These are phyloP conservation scores for Salix viminalis DNA, from an alignment of 345 rosid genomes.

Conservation along the genomic window DNA sequence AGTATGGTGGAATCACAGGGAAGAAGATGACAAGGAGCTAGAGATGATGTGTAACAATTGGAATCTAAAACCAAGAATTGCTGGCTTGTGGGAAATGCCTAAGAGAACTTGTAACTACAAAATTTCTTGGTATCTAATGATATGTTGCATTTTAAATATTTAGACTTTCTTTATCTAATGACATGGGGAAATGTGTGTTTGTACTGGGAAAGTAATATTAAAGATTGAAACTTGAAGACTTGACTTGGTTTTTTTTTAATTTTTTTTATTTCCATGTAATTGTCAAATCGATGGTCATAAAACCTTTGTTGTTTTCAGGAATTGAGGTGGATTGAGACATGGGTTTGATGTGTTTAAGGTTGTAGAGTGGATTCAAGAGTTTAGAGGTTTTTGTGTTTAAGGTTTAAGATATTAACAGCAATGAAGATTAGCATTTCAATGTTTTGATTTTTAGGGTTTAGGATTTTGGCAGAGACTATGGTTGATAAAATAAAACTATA, in stretches of 20 bases:
- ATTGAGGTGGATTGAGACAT: slow-evolving; percentile 78
- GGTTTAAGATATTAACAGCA: slow-evolving; percentile 14
- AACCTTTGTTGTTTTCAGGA: slow-evolving; percentile 70
- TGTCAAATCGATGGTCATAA: slow-evolving; percentile 90
- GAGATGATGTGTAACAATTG: too few species aligned
- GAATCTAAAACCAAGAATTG: too few species aligned
- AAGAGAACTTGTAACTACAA: too few species aligned
- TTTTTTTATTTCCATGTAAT: slow-evolving; percentile 89
- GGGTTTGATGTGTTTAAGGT: slow-evolving; percentile 17
- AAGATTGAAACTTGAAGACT: slow-evolving; percentile 65
- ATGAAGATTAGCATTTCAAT: slow-evolving; percentile 27
- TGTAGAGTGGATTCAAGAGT: slow-evolving; percentile 6
- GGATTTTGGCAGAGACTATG: slow-evolving; percentile 16
- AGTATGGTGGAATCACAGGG: too few species aligned
- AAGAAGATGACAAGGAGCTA: too few species aligned
- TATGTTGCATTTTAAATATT: too few species aligned
- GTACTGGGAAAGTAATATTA: slow-evolving; percentile 58
- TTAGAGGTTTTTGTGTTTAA: neutral
- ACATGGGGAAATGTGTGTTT: slow-evolving; percentile 53
- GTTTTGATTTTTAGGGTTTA: slow-evolving; percentile 11
- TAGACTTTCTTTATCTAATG: neutral
- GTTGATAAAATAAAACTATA: too few species aligned
- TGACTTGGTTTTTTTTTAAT: slow-evolving; percentile 58
- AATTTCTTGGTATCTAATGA: too few species aligned
- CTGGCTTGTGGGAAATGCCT: too few species aligned